phyloP scores from a whole-genome alignment of 2,329 filamentous ascomycete genomes.

The Bipolaris zeicola region DNA sequence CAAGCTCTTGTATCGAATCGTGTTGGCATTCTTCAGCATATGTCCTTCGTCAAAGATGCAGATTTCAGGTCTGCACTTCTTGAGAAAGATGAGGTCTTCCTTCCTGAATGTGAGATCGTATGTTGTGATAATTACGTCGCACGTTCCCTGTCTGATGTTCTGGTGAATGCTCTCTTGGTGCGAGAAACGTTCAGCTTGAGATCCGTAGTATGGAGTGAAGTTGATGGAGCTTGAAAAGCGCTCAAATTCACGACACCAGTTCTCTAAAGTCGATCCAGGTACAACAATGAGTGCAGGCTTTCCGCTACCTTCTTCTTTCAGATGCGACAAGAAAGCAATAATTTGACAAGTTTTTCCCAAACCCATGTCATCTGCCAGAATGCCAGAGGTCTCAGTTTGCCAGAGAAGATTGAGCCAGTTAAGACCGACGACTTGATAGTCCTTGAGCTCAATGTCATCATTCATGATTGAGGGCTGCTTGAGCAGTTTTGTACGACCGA shows the following conservation, averaged over 20 bases:
- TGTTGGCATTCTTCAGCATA: constrained; percentile 85
- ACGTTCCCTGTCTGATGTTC: constrained; percentile 59
- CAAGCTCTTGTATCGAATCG: constrained; percentile 79
- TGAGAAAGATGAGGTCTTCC: constrained; percentile 67
- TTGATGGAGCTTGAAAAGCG: constrained; percentile 80
- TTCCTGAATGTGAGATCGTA: constrained; percentile 69
- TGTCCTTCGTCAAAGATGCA: constrained; percentile 95
- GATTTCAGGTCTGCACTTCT: constrained; percentile 60
- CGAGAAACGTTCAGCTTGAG: constrained; percentile 67
- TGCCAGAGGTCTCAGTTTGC: constrained; percentile 78
- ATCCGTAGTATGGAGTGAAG: constrained; percentile 75
- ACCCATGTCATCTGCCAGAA: constrained; percentile 97
- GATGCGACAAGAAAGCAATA: constrained; percentile 85
- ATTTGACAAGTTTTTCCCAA: constrained; percentile 95
- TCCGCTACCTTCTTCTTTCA: constrained; percentile 70
- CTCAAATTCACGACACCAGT: constrained; percentile 91
- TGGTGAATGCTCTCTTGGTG: constrained; percentile 71
- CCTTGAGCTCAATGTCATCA: constrained; percentile 77
- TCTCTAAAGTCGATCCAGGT: constrained; percentile 90
- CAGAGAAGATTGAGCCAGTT: constrained; percentile 93
- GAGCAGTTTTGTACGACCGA: constrained; percentile 53
- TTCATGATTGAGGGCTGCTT: constrained; percentile 80
- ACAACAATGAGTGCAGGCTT: constrained; percentile 87
- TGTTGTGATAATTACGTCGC: constrained; percentile 74
- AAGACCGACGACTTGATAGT: constrained; percentile 91